A percentile compares a stretch with the other conserved stretches of the same genome.
phyloP scores from a whole-genome alignment of 202 grass and related monocot species.

The Carex arenaria region DNA sequence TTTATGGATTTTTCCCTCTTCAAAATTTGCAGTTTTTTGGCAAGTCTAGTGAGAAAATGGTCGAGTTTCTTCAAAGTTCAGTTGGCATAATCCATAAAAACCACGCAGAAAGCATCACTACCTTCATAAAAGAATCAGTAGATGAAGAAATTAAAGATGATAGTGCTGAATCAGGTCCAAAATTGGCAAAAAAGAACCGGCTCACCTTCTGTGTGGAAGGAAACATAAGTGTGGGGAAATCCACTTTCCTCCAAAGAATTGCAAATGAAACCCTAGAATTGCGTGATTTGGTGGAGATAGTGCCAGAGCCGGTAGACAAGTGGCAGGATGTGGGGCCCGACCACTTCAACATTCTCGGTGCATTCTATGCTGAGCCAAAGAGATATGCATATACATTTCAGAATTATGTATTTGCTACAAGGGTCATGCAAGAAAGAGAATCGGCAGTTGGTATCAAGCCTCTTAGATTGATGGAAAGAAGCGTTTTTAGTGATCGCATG shows the following conservation, averaged over 20 bases:
- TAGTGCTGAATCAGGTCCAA: constrained; percentile 28
- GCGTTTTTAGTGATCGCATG: constrained; percentile 96
- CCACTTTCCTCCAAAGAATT: constrained; percentile 91
- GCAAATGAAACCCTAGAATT: constrained; percentile 97
- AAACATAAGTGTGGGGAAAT: constrained; percentile 96
- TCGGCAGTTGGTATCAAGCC: constrained; percentile 80
- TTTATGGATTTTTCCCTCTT: not conserved
- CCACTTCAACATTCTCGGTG: constrained; percentile 93
- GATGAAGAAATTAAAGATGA: constrained; percentile 70
- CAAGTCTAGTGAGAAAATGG: constrained; percentile 80
- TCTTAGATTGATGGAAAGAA: constrained; percentile 98
- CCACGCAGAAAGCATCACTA: constrained; percentile 87
- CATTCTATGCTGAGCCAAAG: constrained; percentile 81
- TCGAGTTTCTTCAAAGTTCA: constrained; percentile 78
- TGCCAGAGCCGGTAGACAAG: constrained; percentile 81
- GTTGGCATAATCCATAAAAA: constrained; percentile 96
- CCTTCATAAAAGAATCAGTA: constrained; percentile 90
- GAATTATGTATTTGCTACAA: constrained; percentile 96
- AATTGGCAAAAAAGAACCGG: constrained; percentile 46
- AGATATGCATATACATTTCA: constrained; percentile 98
- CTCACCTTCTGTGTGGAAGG: constrained; percentile 98
- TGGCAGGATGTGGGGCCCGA: constrained; percentile 97
- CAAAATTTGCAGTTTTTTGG: constrained; percentile 63
- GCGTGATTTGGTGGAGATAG: constrained; percentile 88
- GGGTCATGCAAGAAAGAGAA: constrained; percentile 98